Evolutionary conservation across 2,329 filamentous ascomycete genomes (phyloP), one percentile per base, ranked within the genome.

Genomic region (Xylariales sp.): DNA sequence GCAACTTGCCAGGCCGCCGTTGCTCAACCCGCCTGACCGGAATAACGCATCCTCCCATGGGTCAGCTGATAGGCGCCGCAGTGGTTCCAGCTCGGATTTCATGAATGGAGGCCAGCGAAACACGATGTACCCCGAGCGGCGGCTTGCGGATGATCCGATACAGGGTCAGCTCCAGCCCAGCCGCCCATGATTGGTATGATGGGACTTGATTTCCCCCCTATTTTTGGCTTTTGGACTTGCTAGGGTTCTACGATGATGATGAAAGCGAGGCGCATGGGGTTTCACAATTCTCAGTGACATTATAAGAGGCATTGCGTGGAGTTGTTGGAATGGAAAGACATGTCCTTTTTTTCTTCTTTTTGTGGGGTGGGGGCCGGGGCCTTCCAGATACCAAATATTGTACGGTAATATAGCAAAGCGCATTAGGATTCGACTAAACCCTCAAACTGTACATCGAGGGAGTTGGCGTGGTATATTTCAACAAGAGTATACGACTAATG

Each of bases 141-240:
- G 71, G 32, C 69, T 72, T 46, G 72, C 72, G 28, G 75, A 76
- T 62, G 72, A 75, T 56, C 62, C 75, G 18, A 56, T 74, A 46
- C 56, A 49, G 50, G 69, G 70, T 59, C 65, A 68, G 48, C 55
- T 60, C 45, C 55, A 55, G 28, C 64, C 62, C 48, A 64, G 58
- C 39, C 67, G 65, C 18, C 64, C 48, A 23, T 23, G 23, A 23
- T 23, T 23, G n/a, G 68, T 68, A 55, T 57, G 46, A 62, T 45
- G 18, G 32, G 52, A 18, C 48, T 28, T 61, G 49, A 41, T 53
- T 55, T 49, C 45, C n/a, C 53, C 16, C 52, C 39, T 59, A 5
- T 54, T 58, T 48, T 64, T 65, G 50, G 50, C 10, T 41, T 53
- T 69, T 65, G 3, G 14, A 30, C 59, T 66, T 58, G 39, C 36